phyloP scores from a whole-genome alignment of 208 protist species.

The Leishmania lainsoni region DNA sequence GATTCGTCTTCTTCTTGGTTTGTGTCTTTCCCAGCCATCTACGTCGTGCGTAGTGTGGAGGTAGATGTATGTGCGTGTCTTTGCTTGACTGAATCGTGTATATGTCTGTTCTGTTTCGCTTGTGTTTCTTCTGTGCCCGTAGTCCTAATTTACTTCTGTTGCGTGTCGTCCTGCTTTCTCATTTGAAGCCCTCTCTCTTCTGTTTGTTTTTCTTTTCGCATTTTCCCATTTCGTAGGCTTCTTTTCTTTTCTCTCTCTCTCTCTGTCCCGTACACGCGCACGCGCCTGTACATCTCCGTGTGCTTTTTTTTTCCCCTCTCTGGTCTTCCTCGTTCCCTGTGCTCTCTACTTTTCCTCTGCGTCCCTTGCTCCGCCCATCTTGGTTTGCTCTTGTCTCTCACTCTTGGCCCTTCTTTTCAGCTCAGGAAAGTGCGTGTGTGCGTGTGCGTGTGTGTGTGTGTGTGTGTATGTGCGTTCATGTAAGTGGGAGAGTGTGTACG shows the following conservation, averaged over 20 bases:
- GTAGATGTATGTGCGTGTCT: not conserved
- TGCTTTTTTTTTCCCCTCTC: no score
- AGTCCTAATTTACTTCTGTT: no score
- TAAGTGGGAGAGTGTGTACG: not conserved
- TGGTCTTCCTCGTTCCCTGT: constrained; percentile 8
- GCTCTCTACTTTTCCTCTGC: constrained; percentile 12
- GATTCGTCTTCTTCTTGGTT: constrained; percentile 11
- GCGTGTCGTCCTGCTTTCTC: not conserved
- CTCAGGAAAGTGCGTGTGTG: not conserved
- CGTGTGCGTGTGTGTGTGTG: not conserved
- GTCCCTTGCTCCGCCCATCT: not conserved
- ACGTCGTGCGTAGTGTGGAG: not conserved
- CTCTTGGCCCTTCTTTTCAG: not conserved
- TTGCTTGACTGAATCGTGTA: not conserved
- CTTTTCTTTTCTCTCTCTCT: no score
- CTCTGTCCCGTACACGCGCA: no score
- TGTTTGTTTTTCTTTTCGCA: not conserved
- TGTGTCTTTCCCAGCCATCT: constrained; percentile 5
- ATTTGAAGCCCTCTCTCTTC: not conserved
- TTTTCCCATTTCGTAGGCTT: not conserved
- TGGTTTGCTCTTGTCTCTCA: not conserved
- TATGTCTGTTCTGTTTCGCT: not conserved
- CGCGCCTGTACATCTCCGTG: no score
- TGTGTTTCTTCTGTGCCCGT: not conserved
- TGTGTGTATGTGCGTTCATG: not conserved